Conservation (phyloP, 768 basidiomycete genomes). For the Rhizopogon rudus region DNA sequence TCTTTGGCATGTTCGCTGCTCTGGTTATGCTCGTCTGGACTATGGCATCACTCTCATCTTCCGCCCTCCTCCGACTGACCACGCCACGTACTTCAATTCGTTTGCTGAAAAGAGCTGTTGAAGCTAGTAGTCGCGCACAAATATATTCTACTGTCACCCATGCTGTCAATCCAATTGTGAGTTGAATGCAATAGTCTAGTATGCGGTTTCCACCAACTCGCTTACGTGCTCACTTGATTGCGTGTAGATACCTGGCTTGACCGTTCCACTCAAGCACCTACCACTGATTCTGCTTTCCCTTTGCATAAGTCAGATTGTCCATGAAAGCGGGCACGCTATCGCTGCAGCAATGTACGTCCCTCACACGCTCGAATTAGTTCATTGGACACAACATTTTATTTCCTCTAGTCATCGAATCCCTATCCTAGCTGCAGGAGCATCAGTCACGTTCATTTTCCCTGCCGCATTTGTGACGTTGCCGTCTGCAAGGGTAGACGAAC, state of each 20-base stretch:
- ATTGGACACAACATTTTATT: not conserved
- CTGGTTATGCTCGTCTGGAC: conserved; percentile 37
- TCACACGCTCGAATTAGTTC: not conserved
- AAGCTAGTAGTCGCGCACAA: not conserved
- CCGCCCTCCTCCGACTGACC: conserved; percentile 5
- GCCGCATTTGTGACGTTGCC: conserved; percentile 72
- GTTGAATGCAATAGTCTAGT: conserved; percentile 3
- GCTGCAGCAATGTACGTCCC: conserved; percentile 64
- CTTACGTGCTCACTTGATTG: too few relatives aligned
- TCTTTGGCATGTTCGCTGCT: conserved; percentile 44
- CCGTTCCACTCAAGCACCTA: conserved; percentile 68
- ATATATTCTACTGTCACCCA: conserved; percentile 2
- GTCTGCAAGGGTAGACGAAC: conserved; percentile 28
- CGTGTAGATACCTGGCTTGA: conserved; percentile 74
- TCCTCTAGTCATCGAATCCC: conserved; percentile 56
- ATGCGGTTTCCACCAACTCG: not conserved
- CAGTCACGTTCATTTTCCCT: conserved; percentile 60
- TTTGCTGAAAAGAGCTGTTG: not conserved
- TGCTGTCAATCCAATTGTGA: conserved; percentile 27
- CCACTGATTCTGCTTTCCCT: conserved; percentile 62
- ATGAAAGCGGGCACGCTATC: conserved; percentile 79
- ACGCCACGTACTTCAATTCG: not conserved
- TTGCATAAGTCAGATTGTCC: conserved; percentile 61
- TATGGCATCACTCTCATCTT: conserved; percentile 12
- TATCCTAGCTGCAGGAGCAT: conserved; percentile 54